Evolutionary conservation across 2,329 filamentous ascomycete genomes (phyloP), one percentile per base, ranked within the genome.

Genomic region (Didymella pinodella): DNA sequence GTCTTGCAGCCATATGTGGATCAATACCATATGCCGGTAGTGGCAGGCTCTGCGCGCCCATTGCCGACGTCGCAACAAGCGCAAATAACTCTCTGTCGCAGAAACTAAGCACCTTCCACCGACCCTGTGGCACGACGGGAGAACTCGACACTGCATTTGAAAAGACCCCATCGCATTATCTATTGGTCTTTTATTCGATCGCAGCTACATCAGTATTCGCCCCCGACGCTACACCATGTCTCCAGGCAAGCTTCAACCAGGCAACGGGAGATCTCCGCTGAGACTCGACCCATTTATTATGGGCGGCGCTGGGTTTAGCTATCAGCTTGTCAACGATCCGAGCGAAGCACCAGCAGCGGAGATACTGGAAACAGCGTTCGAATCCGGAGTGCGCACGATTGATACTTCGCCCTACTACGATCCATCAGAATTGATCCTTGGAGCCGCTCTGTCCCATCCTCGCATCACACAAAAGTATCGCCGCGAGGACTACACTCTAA

Each of bases 331-430:
- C 28, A 32, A 44, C n/a, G 48, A 51, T 12, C 48, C 48, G 12
- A 29, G 31, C 38, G 26, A 44, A 34, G 48, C 48, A 18, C 48
- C 48, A 11, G 38, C 40, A 22, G 48, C 28, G 14, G 48, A 51
- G 18, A 51, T 51, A 1, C 48, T 51, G 18, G 48, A 51, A 34
- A 44, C 26, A 26, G 48, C 48, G 7, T 51, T 51, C 28, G 28
- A 44, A 2, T 31, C 38, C 31, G 48, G 48, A 16, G 48, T 51
- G 12, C 48, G 38, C 18, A 51, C 48, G 18, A 51, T 51, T 28
- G 48, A 51, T 11, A 51, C 48, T 44, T 51, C 48, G 18, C 48
- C 48, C 12, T 51, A 51, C 38, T 51, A 51, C n/a, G 48, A 51
- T 26, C 48, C 48, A 25, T 51, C 48, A 11, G 48, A 51, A 28